Conservation (phyloP, 129 eudicot species). For the Tagetes patula region DNA sequence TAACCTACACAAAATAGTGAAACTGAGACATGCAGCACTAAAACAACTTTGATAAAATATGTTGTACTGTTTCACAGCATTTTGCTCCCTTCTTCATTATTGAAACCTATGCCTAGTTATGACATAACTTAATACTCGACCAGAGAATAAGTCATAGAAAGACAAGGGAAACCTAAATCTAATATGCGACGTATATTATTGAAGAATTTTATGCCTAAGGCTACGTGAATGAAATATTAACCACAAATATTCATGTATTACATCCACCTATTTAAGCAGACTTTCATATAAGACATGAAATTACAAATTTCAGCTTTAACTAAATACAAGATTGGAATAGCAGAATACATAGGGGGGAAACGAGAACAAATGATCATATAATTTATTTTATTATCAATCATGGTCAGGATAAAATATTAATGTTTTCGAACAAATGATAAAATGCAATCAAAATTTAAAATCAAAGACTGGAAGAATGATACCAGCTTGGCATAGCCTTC, state of each 20-base stretch:
- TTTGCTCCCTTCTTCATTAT: background rate
- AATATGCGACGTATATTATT: background rate
- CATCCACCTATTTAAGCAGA: background rate
- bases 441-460: background rate
- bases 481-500: conserved; percentile 99
- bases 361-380: background rate
- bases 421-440: background rate
- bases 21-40: background rate
- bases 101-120: background rate
- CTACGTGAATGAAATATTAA: background rate
- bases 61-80: background rate
- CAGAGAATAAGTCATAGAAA: background rate
- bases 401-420: conserved; percentile 10
- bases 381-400: conserved; percentile 3
- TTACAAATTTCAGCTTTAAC: background rate
- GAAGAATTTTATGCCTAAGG: background rate
- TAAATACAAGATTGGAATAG: background rate
- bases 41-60: background rate
- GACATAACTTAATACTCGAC: background rate
- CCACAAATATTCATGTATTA: background rate
- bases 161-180: background rate
- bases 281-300: background rate
- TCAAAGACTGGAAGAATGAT: conserved; percentile 23
- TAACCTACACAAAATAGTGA: conserved; percentile 53
- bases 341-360: background rate